A percentile compares a stretch with the other conserved stretches of the same genome.
phyloP scores from a whole-genome alignment of 176 grass and related monocot species.

The Ampelocalamus luodianensis region DNA sequence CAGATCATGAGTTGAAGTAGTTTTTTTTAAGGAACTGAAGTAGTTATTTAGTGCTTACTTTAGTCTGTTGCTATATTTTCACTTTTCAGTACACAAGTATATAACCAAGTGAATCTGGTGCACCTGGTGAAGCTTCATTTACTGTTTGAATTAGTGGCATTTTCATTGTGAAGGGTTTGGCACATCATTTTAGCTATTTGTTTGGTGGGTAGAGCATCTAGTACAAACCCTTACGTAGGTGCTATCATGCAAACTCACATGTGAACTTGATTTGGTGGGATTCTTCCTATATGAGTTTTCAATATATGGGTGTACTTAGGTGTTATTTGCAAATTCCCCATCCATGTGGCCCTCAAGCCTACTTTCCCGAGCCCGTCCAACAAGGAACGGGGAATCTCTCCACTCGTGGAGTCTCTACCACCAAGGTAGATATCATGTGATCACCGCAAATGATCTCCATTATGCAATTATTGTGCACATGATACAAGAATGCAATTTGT shows the following conservation, averaged over 20 bases:
- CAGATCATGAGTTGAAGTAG: background rate
- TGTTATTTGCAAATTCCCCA: background rate
- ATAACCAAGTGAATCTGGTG: background rate
- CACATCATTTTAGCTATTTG: background rate
- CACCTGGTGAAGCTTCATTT: background rate
- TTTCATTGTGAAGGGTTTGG: background rate
- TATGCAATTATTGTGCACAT: no score
- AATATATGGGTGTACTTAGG: background rate
- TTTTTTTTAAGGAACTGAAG: background rate
- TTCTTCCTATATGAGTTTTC: background rate
- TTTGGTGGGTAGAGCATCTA: background rate
- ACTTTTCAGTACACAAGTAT: background rate
- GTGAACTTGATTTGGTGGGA: background rate
- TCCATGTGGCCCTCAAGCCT: background rate
- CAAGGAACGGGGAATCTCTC: no score
- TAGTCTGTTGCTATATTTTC: background rate
- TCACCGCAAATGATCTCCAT: no score
- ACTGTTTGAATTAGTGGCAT: background rate
- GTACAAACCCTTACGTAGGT: background rate
- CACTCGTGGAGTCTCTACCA: no score
- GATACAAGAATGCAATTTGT: no score
- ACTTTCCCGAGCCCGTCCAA: background rate
- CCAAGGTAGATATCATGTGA: no score
- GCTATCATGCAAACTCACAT: background rate
- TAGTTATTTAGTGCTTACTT: background rate